phyloP scores from a whole-genome alignment of 2,329 filamentous ascomycete genomes.

The Pezicula rhizophila region DNA sequence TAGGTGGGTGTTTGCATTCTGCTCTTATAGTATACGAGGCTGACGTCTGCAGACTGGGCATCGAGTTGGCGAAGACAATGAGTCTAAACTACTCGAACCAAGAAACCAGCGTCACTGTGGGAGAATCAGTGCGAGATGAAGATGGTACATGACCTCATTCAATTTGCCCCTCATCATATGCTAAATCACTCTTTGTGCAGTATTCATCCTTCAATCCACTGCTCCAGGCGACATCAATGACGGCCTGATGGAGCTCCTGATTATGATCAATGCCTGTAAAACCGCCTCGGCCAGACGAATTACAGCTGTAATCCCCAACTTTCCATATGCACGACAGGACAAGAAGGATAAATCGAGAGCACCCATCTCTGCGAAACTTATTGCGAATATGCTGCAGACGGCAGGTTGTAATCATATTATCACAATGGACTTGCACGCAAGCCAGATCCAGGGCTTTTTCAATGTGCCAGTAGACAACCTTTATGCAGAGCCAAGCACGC shows the following conservation, averaged over 20 bases:
- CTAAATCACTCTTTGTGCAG: conserved; percentile 35
- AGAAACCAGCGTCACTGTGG: conserved; percentile 86
- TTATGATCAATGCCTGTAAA: conserved; percentile 96
- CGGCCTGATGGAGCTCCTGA: conserved; percentile 93
- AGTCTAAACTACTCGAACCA: conserved; percentile 82
- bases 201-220: conserved; percentile 95
- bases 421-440: conserved; percentile 92
- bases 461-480: conserved; percentile 73
- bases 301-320: conserved; percentile 92
- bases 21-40: not conserved
- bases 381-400: conserved; percentile 96
- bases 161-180: not conserved
- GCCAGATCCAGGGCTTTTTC: conserved; percentile 94
- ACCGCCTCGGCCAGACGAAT: conserved; percentile 82
- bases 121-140: conserved; percentile 93
- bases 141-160: conserved; percentile 52
- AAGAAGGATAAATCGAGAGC: conserved; percentile 96
- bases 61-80: conserved; percentile 73
- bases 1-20: conserved; percentile 38
- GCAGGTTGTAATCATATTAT: conserved; percentile 91
- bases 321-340: conserved; percentile 93
- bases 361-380: conserved; percentile 92
- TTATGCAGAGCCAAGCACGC: conserved; percentile 87
- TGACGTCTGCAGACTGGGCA: conserved; percentile 54
- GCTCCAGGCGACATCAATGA: conserved; percentile 96